Percentiles rank a stretch among this genome's conserved stretches.
These are phyloP conservation scores for Astragalus glycyphyllos DNA, from an alignment of 306 rosid species.

Conservation along the genomic window DNA sequence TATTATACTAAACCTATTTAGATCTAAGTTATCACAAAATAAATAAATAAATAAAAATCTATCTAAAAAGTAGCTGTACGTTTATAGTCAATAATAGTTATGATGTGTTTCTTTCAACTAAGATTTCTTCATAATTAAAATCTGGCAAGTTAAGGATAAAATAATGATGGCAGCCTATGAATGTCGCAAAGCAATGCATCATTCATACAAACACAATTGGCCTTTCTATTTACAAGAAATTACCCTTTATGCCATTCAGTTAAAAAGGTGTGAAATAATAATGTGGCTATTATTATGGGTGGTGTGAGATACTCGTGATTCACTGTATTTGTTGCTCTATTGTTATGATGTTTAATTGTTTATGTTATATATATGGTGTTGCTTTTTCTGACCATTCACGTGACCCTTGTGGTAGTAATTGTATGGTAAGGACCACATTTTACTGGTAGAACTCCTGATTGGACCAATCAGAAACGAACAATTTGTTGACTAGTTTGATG, in stretches of 20 bases:
- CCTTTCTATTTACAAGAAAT: not conserved
- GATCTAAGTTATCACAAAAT: conserved; percentile 1
- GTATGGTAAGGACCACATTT: conserved; percentile 40
- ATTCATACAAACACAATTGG: not conserved
- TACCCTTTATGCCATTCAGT: conserved; percentile 32
- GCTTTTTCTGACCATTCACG: conserved; percentile 43
- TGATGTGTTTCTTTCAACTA: conserved; percentile 32
- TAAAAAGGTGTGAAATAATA: conserved; percentile 35
- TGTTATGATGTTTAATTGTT: not conserved
- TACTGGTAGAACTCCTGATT: not conserved
- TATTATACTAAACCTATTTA: conserved; percentile 6
- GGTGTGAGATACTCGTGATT: conserved; percentile 66
- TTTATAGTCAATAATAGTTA: not conserved
- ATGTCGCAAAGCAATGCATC: not conserved
- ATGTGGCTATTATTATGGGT: conserved; percentile 43
- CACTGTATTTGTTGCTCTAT: conserved; percentile 9
- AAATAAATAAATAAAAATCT: not conserved
- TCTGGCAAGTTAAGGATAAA: conserved; percentile 39
- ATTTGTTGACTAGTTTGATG: not conserved
- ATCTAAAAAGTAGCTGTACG: conserved; percentile 10
- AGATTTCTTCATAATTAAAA: conserved; percentile 41
- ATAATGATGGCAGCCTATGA: conserved; percentile 34
- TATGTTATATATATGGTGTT: not conserved
- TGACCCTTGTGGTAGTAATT: conserved; percentile 59
- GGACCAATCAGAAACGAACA: conserved; percentile 27